A percentile compares a stretch with the other conserved stretches of the same genome.
Conservation (phyloP, 345 rosid species). For the Pugionium cornutum region DNA sequence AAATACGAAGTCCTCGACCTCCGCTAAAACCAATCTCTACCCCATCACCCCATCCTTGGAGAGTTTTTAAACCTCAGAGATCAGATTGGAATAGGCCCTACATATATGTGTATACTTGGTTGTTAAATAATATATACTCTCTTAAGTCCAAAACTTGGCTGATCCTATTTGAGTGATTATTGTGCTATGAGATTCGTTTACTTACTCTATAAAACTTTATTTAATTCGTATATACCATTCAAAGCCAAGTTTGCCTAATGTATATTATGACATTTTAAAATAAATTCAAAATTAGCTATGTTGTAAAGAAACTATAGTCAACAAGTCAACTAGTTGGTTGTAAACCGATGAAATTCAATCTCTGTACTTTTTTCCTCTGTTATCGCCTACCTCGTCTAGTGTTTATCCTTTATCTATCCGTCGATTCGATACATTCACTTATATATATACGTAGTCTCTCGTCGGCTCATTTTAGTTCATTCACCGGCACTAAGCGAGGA, state of each 20-base stretch:
- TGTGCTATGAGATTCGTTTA: not conserved
- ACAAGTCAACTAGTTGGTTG: slow-evolving; percentile 1
- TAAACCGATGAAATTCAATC: slow-evolving; percentile 30
- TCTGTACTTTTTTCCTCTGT: not conserved
- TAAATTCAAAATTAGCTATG: too few species aligned
- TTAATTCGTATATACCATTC: slow-evolving; percentile 2
- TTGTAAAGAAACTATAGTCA: not conserved
- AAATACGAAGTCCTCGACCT: slow-evolving; percentile 84
- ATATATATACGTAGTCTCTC: not conserved
- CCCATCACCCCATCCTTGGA: not conserved
- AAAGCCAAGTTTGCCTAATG: not conserved
- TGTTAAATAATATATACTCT: not conserved
- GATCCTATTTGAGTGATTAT: slow-evolving; percentile 14
- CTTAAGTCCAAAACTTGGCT: not conserved
- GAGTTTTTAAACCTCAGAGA: slow-evolving; percentile 16
- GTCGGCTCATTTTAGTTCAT: not conserved
- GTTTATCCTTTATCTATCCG: slow-evolving; percentile 32
- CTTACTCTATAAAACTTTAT: slow-evolving; percentile 10
- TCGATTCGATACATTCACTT: slow-evolving; percentile 22
- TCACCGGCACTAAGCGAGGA: not conserved
- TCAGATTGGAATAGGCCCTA: slow-evolving; percentile 4
- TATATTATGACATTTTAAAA: too few species aligned
- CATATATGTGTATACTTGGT: slow-evolving; percentile 20
- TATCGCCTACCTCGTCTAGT: slow-evolving; percentile 29
- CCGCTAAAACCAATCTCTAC: slow-evolving; percentile 47